Base-by-base conservation (phyloP, 495 filamentous ascomycete genomes). In the Pyrenula aspistea region DNA sequence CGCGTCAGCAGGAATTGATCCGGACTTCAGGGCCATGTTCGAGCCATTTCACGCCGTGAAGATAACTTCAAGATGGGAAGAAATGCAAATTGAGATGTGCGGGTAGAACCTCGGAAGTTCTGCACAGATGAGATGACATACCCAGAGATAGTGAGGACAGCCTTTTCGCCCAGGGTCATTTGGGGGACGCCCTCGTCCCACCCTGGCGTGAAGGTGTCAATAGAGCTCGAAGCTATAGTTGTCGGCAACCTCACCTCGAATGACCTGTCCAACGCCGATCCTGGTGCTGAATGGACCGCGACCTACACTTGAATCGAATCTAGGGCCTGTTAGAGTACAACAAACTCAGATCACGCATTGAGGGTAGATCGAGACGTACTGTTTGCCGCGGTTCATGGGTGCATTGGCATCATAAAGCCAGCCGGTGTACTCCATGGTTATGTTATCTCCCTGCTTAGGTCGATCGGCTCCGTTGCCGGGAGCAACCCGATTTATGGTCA, bases 111-210 rank as follows among this genome's bases (percentile, higher is more conserved):
- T 22, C n/a, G n/a, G n/a, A n/a, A n/a, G n/a, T n/a, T n/a, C n/a
- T n/a, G n/a, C n/a, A n/a, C n/a, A n/a, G n/a, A n/a, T n/a, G n/a
- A n/a, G n/a, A n/a, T n/a, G 22, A 70, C 83, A 67, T 76, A 91
- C 89, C 80, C 78, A 24, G 81, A 77, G 60, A 93, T 93, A 31
- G 83, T 87, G 58, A 95, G 71, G 19, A 83, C 84, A 22, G 87
- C 83, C 69, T 84, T 86, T 76, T 94, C 88, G 60, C 89, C 89
- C 10, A 89, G 72, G 60, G 76, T 83, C 87, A 95, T 92, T 58
- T 81, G 73, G 22, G 79, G 70, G 24, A 95, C 88, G 57, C 86
- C 89, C 75, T 91, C 83, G 59, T 95, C 89, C 89, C 89, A 95
- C 51, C 89, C 89, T 91, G 63, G 50, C n/a, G n/a, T n/a, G n/a